A percentile compares a stretch with the other conserved stretches of the same genome.
Conservation (phyloP, 768 basidiomycete genomes). For the Mycena sanguinolenta region DNA sequence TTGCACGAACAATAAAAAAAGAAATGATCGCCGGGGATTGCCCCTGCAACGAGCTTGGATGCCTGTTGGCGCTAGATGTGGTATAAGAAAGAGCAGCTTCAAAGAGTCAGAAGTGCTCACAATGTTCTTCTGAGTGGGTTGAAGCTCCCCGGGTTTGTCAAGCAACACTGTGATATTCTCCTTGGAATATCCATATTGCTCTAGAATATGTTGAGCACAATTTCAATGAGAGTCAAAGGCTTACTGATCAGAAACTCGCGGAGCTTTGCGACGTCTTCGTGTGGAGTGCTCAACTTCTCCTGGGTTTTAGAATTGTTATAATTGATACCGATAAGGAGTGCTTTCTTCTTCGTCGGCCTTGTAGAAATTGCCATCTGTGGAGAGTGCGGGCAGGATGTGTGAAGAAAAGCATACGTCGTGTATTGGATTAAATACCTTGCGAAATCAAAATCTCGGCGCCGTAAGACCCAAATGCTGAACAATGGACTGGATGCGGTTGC, state of each 20-base stretch:
- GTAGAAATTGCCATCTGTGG: conserved; percentile 7
- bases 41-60: conserved; percentile 7
- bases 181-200: conserved; percentile 1
- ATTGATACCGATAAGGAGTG: conserved; percentile 17
- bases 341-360: conserved; percentile 17
- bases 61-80: conserved; percentile 8
- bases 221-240: too few species aligned
- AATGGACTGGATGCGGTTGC: background rate
- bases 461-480: background rate
- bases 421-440: background rate
- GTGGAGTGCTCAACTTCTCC: conserved; percentile 1
- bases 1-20: conserved; percentile 24
- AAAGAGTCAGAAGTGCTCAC: background rate
- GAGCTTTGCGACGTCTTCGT: conserved; percentile 18
- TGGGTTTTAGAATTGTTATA: conserved; percentile 6
- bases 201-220: background rate
- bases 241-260: conserved; percentile 23
- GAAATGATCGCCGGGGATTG: conserved; percentile 22
- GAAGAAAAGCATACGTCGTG: background rate
- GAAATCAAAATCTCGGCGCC: background rate
- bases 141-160: conserved; percentile 19
- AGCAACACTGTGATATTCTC: conserved; percentile 18
- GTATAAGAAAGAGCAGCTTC: background rate
- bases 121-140: conserved; percentile 18
- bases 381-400: background rate